Evolutionary conservation across 1,284 basidiomycete genomes (phyloP), one percentile per base, ranked within the genome.

Genomic region (Retiboletus flavoniger): DNA sequence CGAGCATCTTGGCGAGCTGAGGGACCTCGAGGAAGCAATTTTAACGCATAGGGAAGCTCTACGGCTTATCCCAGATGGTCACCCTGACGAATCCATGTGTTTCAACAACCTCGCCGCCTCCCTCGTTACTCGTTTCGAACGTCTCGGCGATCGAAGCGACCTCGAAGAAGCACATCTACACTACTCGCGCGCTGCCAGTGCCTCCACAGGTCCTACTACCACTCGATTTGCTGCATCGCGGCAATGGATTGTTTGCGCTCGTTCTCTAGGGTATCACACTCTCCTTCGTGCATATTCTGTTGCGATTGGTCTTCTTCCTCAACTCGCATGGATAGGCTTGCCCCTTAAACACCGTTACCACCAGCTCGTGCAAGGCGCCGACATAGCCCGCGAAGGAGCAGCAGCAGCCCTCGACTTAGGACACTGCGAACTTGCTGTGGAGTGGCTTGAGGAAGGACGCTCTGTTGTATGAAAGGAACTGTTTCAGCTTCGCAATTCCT

Each of bases 301-400:
- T 21, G 48, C 48, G 0, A 34, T 54, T 4, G 14, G 10, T 13
- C 35, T 53, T 8, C 53, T 54, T 24, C 40, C 53, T 16, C 53
- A 54, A n/a, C 50, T 54, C 8, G 51, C 51, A 28, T 50, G 49
- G 49, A 19, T 43, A 10, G 49, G 49, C 13, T 19, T 35, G 0
- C 16, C 43, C 3, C 19, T 53, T 19, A 6, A 1, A 14, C 14
- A 28, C 3, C 53, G 53, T 13, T 52, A 46, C 26, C 3, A 3
- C 11, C 24, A 29, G 10, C 49, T 54, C 17, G 3, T 6, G 6
- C 19, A 3, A n/a, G 34, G 36, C 9, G 36, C 29, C 7, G 21
- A 47, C 13, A 10, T 53, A 7, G 34, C 10, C 14, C 34, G 34
- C 2, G 34, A 35, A 16, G 34, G 13, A 11, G 34, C 34, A 6